phyloP scores from a whole-genome alignment of 805 yeast genomes.

The Clavispora phyllophila region DNA sequence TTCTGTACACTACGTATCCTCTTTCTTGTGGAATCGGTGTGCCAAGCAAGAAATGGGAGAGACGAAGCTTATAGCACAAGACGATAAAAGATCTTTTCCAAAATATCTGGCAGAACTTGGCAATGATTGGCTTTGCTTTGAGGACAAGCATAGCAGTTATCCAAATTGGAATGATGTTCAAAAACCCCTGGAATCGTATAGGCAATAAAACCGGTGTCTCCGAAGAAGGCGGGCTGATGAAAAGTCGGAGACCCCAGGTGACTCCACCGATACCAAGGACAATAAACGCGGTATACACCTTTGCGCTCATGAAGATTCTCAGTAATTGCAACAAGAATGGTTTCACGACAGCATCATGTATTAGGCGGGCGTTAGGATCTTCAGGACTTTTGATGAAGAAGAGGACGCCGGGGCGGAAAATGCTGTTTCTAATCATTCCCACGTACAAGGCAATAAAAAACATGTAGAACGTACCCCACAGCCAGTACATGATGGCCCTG shows the following conservation, averaged over 20 bases:
- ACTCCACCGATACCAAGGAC: slow-evolving; percentile 68
- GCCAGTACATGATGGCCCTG: slow-evolving; percentile 44
- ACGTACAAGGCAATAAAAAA: slow-evolving; percentile 79
- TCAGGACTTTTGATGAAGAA: slow-evolving; percentile 92
- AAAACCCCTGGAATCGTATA: slow-evolving; percentile 10
- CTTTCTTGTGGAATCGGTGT: slow-evolving; percentile 60
- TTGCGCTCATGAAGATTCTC: slow-evolving; percentile 66
- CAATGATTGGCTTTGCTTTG: slow-evolving; percentile 2
- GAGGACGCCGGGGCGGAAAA: slow-evolving; percentile 82
- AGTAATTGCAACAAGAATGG: slow-evolving; percentile 70
- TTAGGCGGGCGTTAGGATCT: slow-evolving; percentile 81
- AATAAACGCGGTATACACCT: slow-evolving; percentile 71
- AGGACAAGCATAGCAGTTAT: slow-evolving; percentile 3
- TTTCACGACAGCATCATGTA: slow-evolving; percentile 81
- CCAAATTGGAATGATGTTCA: slow-evolving; percentile 3
- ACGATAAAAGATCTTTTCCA: slow-evolving; percentile 61
- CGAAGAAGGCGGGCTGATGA: slow-evolving; percentile 15
- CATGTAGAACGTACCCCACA: slow-evolving; percentile 81
- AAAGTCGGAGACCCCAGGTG: slow-evolving; percentile 41
- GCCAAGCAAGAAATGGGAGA: slow-evolving; percentile 78
- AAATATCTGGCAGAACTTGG: slow-evolving; percentile 40
- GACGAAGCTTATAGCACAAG: slow-evolving; percentile 53
- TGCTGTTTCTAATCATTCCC: slow-evolving; percentile 68
- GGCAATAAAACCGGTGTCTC: slow-evolving; percentile 20
- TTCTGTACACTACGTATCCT: slow-evolving; percentile 60